Evolutionary conservation across 192 early-diverging fungal genomes (phyloP).

Genomic region (Umbelopsis isabellina): DNA sequence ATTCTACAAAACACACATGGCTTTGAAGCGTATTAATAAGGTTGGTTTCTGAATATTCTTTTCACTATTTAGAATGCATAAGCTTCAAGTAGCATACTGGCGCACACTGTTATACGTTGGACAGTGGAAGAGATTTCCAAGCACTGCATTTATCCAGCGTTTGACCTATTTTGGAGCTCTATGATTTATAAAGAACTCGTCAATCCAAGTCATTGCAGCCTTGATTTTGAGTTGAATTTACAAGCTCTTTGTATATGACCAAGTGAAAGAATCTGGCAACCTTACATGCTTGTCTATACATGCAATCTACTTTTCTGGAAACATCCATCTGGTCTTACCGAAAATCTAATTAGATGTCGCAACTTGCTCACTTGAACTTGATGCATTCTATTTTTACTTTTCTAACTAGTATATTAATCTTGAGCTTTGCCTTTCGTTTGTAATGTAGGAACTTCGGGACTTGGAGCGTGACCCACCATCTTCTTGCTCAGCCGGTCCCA

Average conservation of each 20-base stretch:
- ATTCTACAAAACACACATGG: slow-evolving; percentile 62
- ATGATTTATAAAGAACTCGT: too few relatives aligned
- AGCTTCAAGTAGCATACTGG: too few relatives aligned
- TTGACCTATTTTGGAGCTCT: too few relatives aligned
- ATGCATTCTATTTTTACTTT: neutral
- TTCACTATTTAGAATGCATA: too few relatives aligned
- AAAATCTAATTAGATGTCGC: neutral
- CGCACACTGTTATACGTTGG: too few relatives aligned
- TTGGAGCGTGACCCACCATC: slow-evolving; percentile 97
- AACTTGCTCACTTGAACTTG: neutral
- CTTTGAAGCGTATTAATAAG: slow-evolving; percentile 99
- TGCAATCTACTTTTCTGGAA: neutral
- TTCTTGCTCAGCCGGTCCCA: slow-evolving; percentile 95
- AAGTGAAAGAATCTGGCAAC: too few relatives aligned
- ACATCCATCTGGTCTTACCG: neutral
- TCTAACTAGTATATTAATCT: neutral
- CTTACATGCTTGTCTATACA: too few relatives aligned
- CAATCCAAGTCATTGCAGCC: too few relatives aligned
- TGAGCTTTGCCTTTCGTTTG: slow-evolving; percentile 18
- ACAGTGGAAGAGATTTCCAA: too few relatives aligned
- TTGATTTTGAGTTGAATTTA: too few relatives aligned
- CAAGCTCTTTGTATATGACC: too few relatives aligned
- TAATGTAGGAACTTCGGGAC: slow-evolving; percentile 85
- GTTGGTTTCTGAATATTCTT: slow-evolving; percentile 48
- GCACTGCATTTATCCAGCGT: too few relatives aligned